Evolutionary conservation across 352 stramenopile genomes (phyloP).

Genomic region (Thraustochytrium striatum): DNA sequence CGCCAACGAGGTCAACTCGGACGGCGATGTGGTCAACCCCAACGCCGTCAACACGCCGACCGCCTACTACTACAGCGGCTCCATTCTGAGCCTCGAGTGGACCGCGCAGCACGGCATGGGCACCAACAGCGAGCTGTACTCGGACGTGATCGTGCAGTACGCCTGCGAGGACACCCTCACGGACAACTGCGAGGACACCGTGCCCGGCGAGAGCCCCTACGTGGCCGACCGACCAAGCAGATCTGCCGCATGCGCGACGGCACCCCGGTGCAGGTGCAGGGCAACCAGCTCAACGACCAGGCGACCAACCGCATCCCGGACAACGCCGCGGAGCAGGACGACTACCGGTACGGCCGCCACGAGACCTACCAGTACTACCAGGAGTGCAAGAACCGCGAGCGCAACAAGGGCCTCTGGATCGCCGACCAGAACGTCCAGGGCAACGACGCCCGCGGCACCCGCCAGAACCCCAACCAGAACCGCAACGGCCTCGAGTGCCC

Average conservation of each 20-base stretch:
- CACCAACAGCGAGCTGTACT: conserved; percentile 53
- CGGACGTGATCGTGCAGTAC: conserved; percentile 59
- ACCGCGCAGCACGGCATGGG: conserved; percentile 58
- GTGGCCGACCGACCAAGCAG: neutral
- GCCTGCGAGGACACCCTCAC: conserved; percentile 55
- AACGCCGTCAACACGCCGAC: neutral
- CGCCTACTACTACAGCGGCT: conserved; percentile 58
- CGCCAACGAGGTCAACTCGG: neutral
- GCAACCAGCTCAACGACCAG: conserved; percentile 51
- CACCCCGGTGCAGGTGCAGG: conserved; percentile 46
- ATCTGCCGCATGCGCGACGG: conserved; percentile 55
- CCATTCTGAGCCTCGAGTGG: conserved; percentile 57
- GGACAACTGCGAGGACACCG: neutral
- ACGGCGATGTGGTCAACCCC: conserved; percentile 11
- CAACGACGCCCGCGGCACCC: conserved; percentile 50
- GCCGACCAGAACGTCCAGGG: conserved; percentile 53
- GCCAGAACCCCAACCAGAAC: conserved; percentile 59
- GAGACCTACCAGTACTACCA: conserved; percentile 56
- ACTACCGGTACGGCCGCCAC: conserved; percentile 57
- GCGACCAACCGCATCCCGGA: conserved; percentile 27
- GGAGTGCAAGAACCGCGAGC: conserved; percentile 53
- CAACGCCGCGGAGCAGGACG: conserved; percentile 43
- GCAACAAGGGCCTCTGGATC: conserved; percentile 58
- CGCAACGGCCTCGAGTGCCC: conserved; percentile 57
- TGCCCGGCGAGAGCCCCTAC: conserved; percentile 28